A percentile compares a stretch with the other conserved stretches of the same genome.
phyloP scores from a whole-genome alignment of 2,329 filamentous ascomycete species.

The Hypoxylon sp. region DNA sequence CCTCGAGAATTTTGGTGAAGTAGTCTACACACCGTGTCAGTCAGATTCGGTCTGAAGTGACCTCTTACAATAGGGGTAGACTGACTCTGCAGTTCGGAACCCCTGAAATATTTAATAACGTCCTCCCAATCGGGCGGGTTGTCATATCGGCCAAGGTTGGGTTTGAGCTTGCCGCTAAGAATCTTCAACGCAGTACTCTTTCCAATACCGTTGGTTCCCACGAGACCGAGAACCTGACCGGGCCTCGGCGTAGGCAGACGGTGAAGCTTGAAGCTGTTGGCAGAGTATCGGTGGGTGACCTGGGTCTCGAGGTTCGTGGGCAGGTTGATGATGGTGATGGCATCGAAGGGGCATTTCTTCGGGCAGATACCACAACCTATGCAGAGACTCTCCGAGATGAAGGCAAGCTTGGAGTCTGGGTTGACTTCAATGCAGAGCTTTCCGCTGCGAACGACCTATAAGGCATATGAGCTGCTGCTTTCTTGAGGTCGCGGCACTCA shows the following conservation, averaged over 20 bases:
- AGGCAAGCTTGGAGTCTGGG: constrained; percentile 89
- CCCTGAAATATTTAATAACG: constrained; percentile 97
- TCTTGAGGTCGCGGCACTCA: background rate
- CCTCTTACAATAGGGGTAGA: background rate
- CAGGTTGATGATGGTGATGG: constrained; percentile 99
- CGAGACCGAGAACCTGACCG: constrained; percentile 92
- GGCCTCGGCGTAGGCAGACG: constrained; percentile 94
- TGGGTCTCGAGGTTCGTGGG: constrained; percentile 98
- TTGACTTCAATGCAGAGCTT: constrained; percentile 97
- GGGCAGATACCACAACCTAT: constrained; percentile 99
- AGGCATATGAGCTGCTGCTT: constrained; percentile 27
- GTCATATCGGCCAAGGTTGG: constrained; percentile 92
- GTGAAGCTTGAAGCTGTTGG: constrained; percentile 99
- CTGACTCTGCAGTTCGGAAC: constrained; percentile 95
- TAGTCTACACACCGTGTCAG: constrained; percentile 71
- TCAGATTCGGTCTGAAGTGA: constrained; percentile 34
- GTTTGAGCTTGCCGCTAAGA: constrained; percentile 97
- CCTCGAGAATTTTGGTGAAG: constrained; percentile 97
- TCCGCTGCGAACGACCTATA: constrained; percentile 91
- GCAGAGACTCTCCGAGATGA: constrained; percentile 94
- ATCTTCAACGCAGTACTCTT: constrained; percentile 99
- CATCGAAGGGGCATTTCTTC: constrained; percentile 98
- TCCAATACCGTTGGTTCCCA: constrained; percentile 99
- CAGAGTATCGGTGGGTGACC: constrained; percentile 97
- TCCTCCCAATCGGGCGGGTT: constrained; percentile 99